Conservation (phyloP, 345 rosid genomes). For the Draba incana region DNA sequence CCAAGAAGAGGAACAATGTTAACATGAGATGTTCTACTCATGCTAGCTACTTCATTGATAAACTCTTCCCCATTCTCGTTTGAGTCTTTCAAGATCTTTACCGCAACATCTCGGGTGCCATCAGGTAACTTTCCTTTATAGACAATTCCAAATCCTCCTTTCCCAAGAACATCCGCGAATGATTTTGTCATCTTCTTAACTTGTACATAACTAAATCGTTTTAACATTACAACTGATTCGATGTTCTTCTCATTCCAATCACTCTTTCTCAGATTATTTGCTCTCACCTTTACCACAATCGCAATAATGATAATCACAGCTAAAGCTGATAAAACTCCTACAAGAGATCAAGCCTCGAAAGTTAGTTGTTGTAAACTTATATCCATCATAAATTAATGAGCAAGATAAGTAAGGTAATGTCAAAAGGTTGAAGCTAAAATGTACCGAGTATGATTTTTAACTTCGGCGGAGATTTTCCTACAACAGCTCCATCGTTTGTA, state of each 20-base stretch:
- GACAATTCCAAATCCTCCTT: constrained; percentile 43
- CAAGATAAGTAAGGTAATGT: background rate
- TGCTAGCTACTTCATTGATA: constrained; percentile 39
- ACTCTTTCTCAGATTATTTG: constrained; percentile 11
- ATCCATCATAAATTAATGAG: background rate
- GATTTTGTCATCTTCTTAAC: constrained; percentile 48
- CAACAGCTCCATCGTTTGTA: background rate
- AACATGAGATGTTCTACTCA: constrained; percentile 54
- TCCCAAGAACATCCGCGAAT: constrained; percentile 40
- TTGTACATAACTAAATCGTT: constrained; percentile 34
- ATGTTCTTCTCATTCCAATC: constrained; percentile 24
- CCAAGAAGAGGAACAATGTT: constrained; percentile 51
- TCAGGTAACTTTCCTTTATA: constrained; percentile 36
- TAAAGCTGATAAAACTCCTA: constrained; percentile 24
- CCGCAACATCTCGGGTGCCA: constrained; percentile 36
- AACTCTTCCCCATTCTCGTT: constrained; percentile 49
- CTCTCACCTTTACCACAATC: constrained; percentile 17
- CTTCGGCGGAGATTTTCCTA: constrained; percentile 25
- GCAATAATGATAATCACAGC: constrained; percentile 15
- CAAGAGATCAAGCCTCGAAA: constrained; percentile 13
- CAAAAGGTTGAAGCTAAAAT: constrained; percentile 5
- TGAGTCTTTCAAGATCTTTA: constrained; percentile 40
- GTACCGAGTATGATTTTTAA: constrained; percentile 33
- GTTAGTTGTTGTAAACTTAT: constrained; percentile 1
- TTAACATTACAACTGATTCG: constrained; percentile 28